Percentiles rank a stretch among this genome's conserved stretches.
Conservation (phyloP, 257 asterid species). For the Schizonepeta tenuifolia region DNA sequence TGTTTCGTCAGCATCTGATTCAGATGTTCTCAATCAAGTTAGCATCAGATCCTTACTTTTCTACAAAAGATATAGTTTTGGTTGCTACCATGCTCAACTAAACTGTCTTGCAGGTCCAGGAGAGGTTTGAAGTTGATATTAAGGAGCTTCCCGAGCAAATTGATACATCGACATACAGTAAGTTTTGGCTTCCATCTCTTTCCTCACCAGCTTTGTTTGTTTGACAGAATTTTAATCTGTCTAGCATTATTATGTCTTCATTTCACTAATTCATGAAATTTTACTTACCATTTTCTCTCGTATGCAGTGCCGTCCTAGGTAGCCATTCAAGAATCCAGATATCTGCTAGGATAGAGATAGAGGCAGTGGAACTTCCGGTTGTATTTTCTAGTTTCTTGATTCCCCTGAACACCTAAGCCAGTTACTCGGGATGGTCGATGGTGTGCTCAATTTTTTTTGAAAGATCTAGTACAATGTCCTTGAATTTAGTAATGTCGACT, state of each 20-base stretch:
- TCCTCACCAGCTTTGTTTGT: too few relatives aligned
- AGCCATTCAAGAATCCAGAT: constrained; percentile 20
- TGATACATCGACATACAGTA: constrained; percentile 91
- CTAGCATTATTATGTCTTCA: too few relatives aligned
- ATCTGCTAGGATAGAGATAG: constrained; percentile 6
- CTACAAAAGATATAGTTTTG: neutral
- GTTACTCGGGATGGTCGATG: constrained; percentile 17
- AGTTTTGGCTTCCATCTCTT: constrained; percentile 23
- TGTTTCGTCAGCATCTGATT: constrained; percentile 90
- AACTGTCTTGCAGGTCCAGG: constrained; percentile 71
- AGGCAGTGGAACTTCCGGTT: neutral
- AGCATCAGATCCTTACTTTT: neutral
- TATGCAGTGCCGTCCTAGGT: constrained; percentile 57
- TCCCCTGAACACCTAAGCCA: neutral
- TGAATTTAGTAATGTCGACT: neutral
- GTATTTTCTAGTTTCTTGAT: neutral
- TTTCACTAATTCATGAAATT: neutral
- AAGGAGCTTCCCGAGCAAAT: constrained; percentile 97
- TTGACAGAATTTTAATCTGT: too few relatives aligned
- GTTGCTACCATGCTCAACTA: constrained; percentile 16
- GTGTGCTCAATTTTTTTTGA: constrained; percentile 3
- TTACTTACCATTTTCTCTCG: constrained; percentile 11
- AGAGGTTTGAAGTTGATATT: constrained; percentile 91
- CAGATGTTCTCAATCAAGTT: constrained; percentile 93
- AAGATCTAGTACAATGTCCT: neutral